These are phyloP conservation scores for Aspergillus japonicus DNA, from an alignment of 2,329 filamentous ascomycete genomes.

Conservation along the genomic window DNA sequence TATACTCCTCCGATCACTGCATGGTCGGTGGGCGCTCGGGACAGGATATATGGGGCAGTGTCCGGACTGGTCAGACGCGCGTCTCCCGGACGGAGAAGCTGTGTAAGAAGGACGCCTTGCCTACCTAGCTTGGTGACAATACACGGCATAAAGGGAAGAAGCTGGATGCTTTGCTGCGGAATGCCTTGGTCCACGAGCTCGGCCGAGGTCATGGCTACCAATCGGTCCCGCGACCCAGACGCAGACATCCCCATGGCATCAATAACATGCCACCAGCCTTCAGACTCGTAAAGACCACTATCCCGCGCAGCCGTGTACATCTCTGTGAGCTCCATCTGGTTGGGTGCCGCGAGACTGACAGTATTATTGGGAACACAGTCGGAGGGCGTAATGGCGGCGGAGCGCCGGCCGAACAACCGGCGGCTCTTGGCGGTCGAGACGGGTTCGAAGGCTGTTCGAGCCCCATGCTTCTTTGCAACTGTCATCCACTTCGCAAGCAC, in stretches of 20 bases:
- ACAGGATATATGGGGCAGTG: slow-evolving; percentile 69
- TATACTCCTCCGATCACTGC: slow-evolving; percentile 76
- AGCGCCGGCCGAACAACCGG: slow-evolving; percentile 57
- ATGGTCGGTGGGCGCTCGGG: slow-evolving; percentile 57
- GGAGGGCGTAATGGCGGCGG: slow-evolving; percentile 33
- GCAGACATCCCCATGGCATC: slow-evolving; percentile 72
- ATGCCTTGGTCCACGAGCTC: slow-evolving; percentile 75
- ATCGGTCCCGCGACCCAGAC: slow-evolving; percentile 66
- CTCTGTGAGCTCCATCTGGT: slow-evolving; percentile 73
- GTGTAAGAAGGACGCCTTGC: slow-evolving; percentile 72
- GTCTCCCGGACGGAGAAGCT: slow-evolving; percentile 67
- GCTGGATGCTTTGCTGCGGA: slow-evolving; percentile 77
- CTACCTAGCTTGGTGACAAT: slow-evolving; percentile 81
- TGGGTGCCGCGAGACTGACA: slow-evolving; percentile 78
- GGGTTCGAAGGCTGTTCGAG: slow-evolving; percentile 77
- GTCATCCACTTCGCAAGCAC: slow-evolving; percentile 68
- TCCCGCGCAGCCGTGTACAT: slow-evolving; percentile 72
- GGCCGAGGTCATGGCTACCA: slow-evolving; percentile 65
- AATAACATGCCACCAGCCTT: slow-evolving; percentile 76
- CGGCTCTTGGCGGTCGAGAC: slow-evolving; percentile 79
- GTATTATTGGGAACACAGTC: slow-evolving; percentile 59
- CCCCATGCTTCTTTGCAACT: slow-evolving; percentile 56
- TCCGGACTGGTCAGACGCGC: slow-evolving; percentile 62
- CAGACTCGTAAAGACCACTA: slow-evolving; percentile 65
- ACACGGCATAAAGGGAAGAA: slow-evolving; percentile 83